Base-by-base conservation (phyloP, 2,329 filamentous ascomycete species). In the Mycosphaerella sp. region DNA sequence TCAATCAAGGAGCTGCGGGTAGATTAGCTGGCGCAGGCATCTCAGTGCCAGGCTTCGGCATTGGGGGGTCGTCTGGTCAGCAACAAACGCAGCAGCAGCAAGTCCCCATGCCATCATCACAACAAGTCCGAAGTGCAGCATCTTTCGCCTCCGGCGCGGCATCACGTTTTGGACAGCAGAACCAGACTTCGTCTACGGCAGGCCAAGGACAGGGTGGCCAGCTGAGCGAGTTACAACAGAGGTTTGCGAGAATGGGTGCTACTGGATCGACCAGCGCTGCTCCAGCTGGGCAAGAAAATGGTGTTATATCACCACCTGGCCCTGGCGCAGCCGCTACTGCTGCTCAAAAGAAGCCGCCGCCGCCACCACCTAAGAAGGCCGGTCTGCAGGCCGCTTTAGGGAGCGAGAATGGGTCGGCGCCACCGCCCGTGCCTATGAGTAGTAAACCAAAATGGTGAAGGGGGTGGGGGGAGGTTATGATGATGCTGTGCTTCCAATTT, bases 21-120 rank as follows among this genome's bases (percentile, higher is more conserved):
- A 78, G 87, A 37, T 75, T 96, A 7, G 80, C 83, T 9, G 78
- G 81, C 34, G 84, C 87, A 1, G 89, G 89, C 1, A 76, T 95
- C 5, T 86, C 84, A 0, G 87, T 95, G 0, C 85, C 89, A 0
- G 85, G 79, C 0, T 73, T 95, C 3, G 86, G 86, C 4, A 94
- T 95, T 54, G 83, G 81, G 3, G 66, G 64, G 37, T 49, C 51
- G 46, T 14, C 28, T 41, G 16, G 17, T 14, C 45, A 35, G 30
- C 12, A 55, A 46, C 54, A 64, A 21, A 17, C 14, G n/a, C 45
- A 35, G 30, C 12, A 55, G 47, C 54, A 64, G 21, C 53, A 65
- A 14, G 27, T 59, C 51, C 46, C 47, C 28, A 40, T 60, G 30
- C 47, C 50, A 61, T 64, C 59, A 57, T 54, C 62, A 59, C 64